Evolutionary conservation across 208 protist genomes (phyloP), one percentile per base, ranked within the genome.

Genomic region (Leishmania tropica): DNA sequence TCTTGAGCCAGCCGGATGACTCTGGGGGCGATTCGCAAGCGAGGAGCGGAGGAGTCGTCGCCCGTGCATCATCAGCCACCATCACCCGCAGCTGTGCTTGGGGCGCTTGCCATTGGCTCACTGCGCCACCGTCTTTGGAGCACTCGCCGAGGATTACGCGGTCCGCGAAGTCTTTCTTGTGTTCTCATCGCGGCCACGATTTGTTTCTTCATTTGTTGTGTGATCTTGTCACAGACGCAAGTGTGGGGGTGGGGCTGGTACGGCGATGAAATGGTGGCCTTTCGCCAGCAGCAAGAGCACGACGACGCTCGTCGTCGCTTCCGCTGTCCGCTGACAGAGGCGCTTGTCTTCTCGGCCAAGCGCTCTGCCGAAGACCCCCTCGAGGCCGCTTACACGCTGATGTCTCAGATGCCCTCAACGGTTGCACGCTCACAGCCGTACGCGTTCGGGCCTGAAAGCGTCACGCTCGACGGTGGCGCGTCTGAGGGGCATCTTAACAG

Each of bases 281-380:
- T 62, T 56, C 73, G 40, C 31, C 31, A 58, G n/a, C 51, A 40
- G 73, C 73, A 76, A 62, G 47, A 21, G 53, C 51, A 35, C 51
- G 31, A 76, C n/a, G 73, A 76, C 15, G 47, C 73, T 40, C 47
- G 35, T 51, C 71, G 24, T 58, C 31, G 21, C 48, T 58, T 62
- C 47, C 73, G 51, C 56, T 78, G 75, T 51, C 56, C 56, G 13
- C 35, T 47, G 53, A 37, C 75, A 28, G 75, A 78, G 48, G 75
- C 37, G 11, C 54, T 78, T 47, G 56, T 54, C 5, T 21, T 78
- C 56, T 31, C 75, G 17, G 56, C 75, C 13, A 64, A 65, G 40
- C 75, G 75, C 54, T 40, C 7, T 4, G 74, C 48, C 19, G 75
- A 35, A 47, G 53, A 56, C 35, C 73, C 73, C 73, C 47, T 58